A percentile compares a stretch with the other conserved stretches of the same genome.
Evolutionary conservation across 1,139 yeast genomes (phyloP).

Genomic region (Saccharomycopsis hybrid): DNA sequence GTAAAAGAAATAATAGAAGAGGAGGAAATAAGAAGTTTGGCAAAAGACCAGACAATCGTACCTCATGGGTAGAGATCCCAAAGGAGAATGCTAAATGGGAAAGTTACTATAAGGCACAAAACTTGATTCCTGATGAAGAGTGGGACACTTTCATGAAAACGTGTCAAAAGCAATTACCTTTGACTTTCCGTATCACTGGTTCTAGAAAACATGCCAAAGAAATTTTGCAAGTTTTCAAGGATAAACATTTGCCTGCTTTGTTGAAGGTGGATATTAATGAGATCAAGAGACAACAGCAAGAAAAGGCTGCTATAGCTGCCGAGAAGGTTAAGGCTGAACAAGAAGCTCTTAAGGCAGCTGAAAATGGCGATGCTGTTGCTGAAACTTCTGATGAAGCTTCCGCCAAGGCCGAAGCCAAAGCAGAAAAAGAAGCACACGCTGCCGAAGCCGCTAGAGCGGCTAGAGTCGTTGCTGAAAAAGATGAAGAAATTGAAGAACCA

Average conservation of each 20-base stretch:
- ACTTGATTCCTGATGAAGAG: constrained; percentile 59
- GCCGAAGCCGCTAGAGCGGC: constrained; percentile 27
- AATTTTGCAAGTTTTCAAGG: constrained; percentile 51
- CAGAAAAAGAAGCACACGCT: constrained; percentile 24
- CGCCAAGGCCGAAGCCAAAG: constrained; percentile 33
- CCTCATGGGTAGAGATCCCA: constrained; percentile 61
- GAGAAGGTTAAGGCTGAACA: constrained; percentile 4
- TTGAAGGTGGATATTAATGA: constrained; percentile 38
- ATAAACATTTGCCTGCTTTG: constrained; percentile 53
- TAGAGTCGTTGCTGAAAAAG: constrained; percentile 38
- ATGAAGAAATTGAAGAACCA: constrained; percentile 57
- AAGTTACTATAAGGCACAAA: constrained; percentile 68
- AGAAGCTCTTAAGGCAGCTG: constrained; percentile 2
- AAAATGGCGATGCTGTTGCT: background rate
- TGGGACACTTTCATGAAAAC: constrained; percentile 75
- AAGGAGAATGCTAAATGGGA: constrained; percentile 89
- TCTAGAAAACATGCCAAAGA: constrained; percentile 69
- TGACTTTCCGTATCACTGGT: constrained; percentile 93
- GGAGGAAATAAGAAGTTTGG: constrained; percentile 10
- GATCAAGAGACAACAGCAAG: constrained; percentile 46
- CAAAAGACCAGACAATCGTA: constrained; percentile 20
- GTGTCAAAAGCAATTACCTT: constrained; percentile 77
- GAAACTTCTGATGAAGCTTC: constrained; percentile 10
- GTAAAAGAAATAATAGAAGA: constrained; percentile 11
- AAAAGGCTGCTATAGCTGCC: constrained; percentile 23